A percentile compares a stretch with the other conserved stretches of the same genome.
Evolutionary conservation across 169 alveolate species (phyloP).

Genomic region (Eimeria sp.): DNA sequence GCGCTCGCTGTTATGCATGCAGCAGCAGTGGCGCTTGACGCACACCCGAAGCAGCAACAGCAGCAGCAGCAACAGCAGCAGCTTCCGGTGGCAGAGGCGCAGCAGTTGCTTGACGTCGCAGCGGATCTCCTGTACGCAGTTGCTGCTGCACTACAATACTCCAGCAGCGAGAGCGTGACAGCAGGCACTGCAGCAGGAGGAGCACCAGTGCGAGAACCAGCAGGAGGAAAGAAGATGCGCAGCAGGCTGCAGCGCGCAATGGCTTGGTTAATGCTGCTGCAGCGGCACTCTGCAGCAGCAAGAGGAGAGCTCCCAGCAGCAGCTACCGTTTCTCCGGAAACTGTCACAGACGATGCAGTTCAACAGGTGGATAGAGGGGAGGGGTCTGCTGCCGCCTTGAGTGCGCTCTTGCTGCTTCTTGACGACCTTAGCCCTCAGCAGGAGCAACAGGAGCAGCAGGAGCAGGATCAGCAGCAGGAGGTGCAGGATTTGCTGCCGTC

Average conservation of each 20-base stretch:
- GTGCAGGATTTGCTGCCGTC: slow-evolving; percentile 21
- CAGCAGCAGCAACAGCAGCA: slow-evolving; percentile 15
- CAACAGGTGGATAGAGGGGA: slow-evolving; percentile 53
- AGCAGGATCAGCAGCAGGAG: slow-evolving; percentile 41
- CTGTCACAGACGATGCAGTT: slow-evolving; percentile 2
- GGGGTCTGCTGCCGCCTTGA: slow-evolving; percentile 76
- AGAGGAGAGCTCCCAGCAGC: slow-evolving; percentile 22
- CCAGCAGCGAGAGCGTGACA: slow-evolving; percentile 12
- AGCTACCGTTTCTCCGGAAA: background rate
- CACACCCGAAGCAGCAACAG: slow-evolving; percentile 62
- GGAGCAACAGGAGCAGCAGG: background rate
- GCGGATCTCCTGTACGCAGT: slow-evolving; percentile 72
- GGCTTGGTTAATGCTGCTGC: slow-evolving; percentile 80
- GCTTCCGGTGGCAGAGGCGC: slow-evolving; percentile 7
- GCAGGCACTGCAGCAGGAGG: background rate
- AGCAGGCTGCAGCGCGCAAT: slow-evolving; percentile 50
- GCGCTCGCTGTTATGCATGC: slow-evolving; percentile 61
- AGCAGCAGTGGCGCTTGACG: slow-evolving; percentile 65
- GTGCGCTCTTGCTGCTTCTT: slow-evolving; percentile 69
- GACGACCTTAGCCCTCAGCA: slow-evolving; percentile 53
- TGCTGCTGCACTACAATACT: slow-evolving; percentile 37
- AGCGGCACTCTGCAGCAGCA: slow-evolving; percentile 78
- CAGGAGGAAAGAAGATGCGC: background rate
- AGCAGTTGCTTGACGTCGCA: slow-evolving; percentile 73
- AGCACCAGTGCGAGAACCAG: background rate